Evolutionary conservation across 768 basidiomycete genomes (phyloP).

Genomic region (Auricularia cornea): DNA sequence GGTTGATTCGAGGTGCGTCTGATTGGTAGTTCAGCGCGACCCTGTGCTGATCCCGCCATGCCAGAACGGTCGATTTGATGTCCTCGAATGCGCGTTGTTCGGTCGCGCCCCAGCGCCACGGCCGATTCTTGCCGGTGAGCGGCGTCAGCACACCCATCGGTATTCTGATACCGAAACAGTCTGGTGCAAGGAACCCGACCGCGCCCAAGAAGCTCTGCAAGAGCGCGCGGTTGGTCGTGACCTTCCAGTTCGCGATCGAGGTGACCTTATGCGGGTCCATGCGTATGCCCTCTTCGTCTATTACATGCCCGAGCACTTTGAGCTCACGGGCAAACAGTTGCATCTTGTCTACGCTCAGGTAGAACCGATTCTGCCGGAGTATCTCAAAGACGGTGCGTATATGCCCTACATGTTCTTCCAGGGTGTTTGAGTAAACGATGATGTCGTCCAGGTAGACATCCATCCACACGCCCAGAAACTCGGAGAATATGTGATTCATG

Average conservation of each 20-base stretch:
- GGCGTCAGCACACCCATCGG: conserved; percentile 29
- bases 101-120: conserved; percentile 21
- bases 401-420: conserved; percentile 5
- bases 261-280: conserved; percentile 21
- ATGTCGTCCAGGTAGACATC: conserved; percentile 14
- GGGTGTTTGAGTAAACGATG: conserved; percentile 8
- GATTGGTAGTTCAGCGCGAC: conserved; percentile 9
- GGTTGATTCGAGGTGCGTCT: conserved; percentile 15
- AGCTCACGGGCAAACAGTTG: conserved; percentile 1
- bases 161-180: conserved; percentile 24
- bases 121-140: conserved; percentile 8
- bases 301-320: conserved; percentile 15
- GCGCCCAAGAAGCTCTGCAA: conserved; percentile 28
- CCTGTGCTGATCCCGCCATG: conserved; percentile 12
- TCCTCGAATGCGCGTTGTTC: conserved; percentile 26
- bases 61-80: conserved; percentile 17
- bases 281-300: conserved; percentile 18
- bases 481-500: conserved; percentile 8
- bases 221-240: conserved; percentile 20
- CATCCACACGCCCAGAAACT: conserved; percentile 9
- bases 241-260: conserved; percentile 23
- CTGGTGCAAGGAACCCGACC: conserved; percentile 29
- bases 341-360: conserved; percentile 3
- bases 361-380: conserved; percentile 6
- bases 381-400: conserved; percentile 3